Evolutionary conservation across 73 alveolate genomes (phyloP).

Genomic region (Tetrahymena thermophila): DNA sequence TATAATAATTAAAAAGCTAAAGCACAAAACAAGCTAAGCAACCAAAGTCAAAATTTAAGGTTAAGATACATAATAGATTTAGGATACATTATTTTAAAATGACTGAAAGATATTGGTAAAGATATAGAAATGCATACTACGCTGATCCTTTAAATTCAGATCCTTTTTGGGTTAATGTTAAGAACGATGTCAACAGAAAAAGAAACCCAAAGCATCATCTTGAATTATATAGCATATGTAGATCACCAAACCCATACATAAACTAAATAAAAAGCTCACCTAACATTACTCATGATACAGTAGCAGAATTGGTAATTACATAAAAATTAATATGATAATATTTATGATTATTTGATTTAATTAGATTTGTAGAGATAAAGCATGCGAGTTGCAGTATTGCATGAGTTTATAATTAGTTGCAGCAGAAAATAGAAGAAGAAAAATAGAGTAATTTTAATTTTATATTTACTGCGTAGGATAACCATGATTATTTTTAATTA

Average conservation of each 20-base stretch:
- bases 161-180: constrained; percentile 41
- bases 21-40: not conserved
- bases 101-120: constrained; percentile 46
- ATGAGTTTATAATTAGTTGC: constrained; percentile 26
- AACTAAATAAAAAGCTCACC: constrained; percentile 33
- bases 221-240: constrained; percentile 35
- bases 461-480: not conserved
- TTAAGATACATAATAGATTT: too few relatives aligned
- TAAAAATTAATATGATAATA: not conserved
- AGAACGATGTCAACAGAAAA: constrained; percentile 28
- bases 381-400: constrained; percentile 41
- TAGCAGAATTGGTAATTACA: constrained; percentile 11
- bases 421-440: constrained; percentile 36
- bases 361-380: constrained; percentile 25
- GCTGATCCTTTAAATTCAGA: constrained; percentile 38
- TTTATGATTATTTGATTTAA: not conserved
- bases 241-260: constrained; percentile 42
- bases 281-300: constrained; percentile 35
- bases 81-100: not conserved
- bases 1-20: not conserved
- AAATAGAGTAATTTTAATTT: constrained; percentile 21
- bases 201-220: constrained; percentile 40
- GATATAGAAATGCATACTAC: constrained; percentile 26
- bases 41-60: not conserved
- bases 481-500: not conserved